phyloP scores from a whole-genome alignment of 371 early-diverging fungal genomes.

The Zychaea mexicana region DNA sequence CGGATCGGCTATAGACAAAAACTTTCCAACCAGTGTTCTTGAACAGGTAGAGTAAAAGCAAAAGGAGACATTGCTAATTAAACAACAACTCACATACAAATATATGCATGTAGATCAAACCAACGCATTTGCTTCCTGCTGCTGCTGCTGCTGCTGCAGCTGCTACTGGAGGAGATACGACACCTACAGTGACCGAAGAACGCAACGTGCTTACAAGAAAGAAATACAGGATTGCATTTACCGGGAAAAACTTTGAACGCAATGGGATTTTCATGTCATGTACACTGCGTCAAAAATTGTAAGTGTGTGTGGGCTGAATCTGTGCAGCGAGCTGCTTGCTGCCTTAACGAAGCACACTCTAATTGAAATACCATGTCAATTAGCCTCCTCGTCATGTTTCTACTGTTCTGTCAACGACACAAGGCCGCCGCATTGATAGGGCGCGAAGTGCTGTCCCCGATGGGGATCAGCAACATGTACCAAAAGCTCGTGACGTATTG shows the following conservation, averaged over 20 bases:
- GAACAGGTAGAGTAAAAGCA: constrained; percentile 7
- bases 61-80: not conserved
- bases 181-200: not conserved
- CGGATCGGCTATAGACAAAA: constrained; percentile 15
- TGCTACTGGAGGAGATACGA: not conserved
- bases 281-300: constrained; percentile 36
- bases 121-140: not conserved
- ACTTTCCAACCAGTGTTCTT: constrained; percentile 15
- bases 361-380: not conserved
- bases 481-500: constrained; percentile 57
- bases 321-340: no score
- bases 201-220: constrained; percentile 6
- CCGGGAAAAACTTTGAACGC: constrained; percentile 44
- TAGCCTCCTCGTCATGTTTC: constrained; percentile 22
- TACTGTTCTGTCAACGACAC: constrained; percentile 37
- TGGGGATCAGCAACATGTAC: constrained; percentile 66
- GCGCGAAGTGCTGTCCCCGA: constrained; percentile 47
- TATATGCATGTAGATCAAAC: not conserved
- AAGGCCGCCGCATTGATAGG: constrained; percentile 53
- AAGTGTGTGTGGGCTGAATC: constrained; percentile 8
- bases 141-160: no score
- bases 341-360: no score
- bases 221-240: constrained; percentile 44
- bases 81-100: not conserved
- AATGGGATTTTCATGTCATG: constrained; percentile 43